phyloP scores from a whole-genome alignment of 805 yeast genomes.

The Zygoascus bituminiphila region DNA sequence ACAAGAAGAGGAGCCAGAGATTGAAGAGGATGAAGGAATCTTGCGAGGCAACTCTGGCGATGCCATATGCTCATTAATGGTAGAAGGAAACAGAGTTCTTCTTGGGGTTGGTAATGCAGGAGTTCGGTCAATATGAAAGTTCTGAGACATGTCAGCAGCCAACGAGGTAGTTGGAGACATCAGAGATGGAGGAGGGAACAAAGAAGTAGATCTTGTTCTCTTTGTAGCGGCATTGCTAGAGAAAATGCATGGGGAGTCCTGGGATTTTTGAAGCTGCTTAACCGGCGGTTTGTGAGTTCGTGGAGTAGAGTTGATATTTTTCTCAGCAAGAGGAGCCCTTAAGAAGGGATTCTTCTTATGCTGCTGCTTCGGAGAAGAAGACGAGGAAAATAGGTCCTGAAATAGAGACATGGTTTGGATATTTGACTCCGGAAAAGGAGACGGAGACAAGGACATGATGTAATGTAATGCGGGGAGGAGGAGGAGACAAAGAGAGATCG shows the following conservation, averaged over 20 bases:
- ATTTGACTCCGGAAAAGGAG: background rate
- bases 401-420: background rate
- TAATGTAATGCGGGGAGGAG: too few relatives aligned
- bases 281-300: background rate
- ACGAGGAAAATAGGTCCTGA: background rate
- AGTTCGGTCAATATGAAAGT: slow-evolving; percentile 28
- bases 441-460: background rate
- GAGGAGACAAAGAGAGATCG: too few relatives aligned
- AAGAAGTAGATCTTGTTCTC: slow-evolving; percentile 8
- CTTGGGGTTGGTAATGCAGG: slow-evolving; percentile 28
- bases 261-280: background rate
- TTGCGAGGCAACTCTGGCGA: slow-evolving; percentile 2
- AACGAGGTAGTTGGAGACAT: slow-evolving; percentile 25
- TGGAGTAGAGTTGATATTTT: background rate
- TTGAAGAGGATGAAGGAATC: background rate
- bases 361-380: background rate
- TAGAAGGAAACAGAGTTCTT: slow-evolving; percentile 20
- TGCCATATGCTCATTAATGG: background rate
- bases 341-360: background rate
- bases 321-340: background rate
- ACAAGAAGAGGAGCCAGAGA: background rate
- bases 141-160: slow-evolving; percentile 31
- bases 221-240: slow-evolving; percentile 4
- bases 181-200: slow-evolving; percentile 7
- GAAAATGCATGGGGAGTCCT: background rate